Conservation (phyloP, 2,329 filamentous ascomycete genomes). For the Fusarium circinatum region DNA sequence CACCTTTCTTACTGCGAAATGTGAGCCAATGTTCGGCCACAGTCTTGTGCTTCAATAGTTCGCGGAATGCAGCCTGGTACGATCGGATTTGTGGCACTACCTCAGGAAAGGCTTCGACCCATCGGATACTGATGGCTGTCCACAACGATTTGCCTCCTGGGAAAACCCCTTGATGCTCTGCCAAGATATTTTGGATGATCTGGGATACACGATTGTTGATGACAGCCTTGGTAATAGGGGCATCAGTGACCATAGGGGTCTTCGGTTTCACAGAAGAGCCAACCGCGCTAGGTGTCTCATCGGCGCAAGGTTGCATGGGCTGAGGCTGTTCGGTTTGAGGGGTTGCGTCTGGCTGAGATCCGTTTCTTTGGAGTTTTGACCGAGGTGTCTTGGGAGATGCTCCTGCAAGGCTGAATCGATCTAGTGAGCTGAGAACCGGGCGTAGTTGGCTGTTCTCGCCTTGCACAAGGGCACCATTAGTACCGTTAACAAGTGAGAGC, state of each 20-base stretch:
- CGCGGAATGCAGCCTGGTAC: conserved; percentile 52
- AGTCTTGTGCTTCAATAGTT: conserved; percentile 50
- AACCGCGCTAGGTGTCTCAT: not conserved
- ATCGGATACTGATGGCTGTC: conserved; percentile 58
- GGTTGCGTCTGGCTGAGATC: not conserved
- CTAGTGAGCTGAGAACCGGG: conserved; percentile 31
- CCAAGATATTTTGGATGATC: conserved; percentile 45
- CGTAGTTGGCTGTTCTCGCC: conserved; percentile 33
- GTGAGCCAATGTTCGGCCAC: conserved; percentile 56
- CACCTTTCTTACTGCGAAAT: conserved; percentile 54
- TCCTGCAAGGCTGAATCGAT: conserved; percentile 16
- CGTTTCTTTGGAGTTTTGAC: conserved; percentile 15
- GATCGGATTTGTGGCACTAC: conserved; percentile 54
- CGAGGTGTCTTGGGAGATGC: conserved; percentile 22
- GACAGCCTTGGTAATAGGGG: conserved; percentile 23
- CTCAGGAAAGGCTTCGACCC: conserved; percentile 55
- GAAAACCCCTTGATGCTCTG: conserved; percentile 57
- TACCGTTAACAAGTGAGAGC: conserved; percentile 8
- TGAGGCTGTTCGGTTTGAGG: not conserved
- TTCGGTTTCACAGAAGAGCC: conserved; percentile 1
- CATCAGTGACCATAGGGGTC: conserved; percentile 20
- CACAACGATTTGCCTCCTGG: conserved; percentile 62
- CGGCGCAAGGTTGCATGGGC: not conserved
- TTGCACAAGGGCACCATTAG: conserved; percentile 38
- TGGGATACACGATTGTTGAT: conserved; percentile 36